Evolutionary conservation across 805 yeast species (phyloP), one percentile per base, ranked within the genome.

Genomic region (Ogataea populi-albae): DNA sequence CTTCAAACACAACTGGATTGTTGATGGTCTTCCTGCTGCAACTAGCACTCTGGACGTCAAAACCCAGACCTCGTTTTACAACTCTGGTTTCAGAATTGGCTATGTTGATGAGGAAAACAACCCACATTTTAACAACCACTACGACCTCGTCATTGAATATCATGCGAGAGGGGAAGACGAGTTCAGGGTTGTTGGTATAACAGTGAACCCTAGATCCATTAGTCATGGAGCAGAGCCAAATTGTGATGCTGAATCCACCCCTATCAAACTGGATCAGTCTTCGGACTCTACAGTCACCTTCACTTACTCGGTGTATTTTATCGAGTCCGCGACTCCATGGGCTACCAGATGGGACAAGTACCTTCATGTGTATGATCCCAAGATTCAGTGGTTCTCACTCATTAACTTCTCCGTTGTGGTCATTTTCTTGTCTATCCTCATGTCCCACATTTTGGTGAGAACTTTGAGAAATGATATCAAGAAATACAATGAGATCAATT

Each of bases 341-440:
- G 98, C 97, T 22, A 91, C 98, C 3, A 80, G 98, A 66, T 93
- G 98, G 98, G 98, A 93, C 62, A 86, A 87, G 62, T 93, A 93
- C 59, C 69, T 93, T 53, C 94, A 86, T 51, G 93, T 85, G 17
- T 84, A 81, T 58, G 95, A 86, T 56, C 94, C 97, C 38, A 82
- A 83, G 56, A 85, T 93, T 50, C 97, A 93, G 65, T 91, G 98
- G 97, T 86, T 88, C 53, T 87, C 97, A 2, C 75, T 93, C 50
- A 66, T 88, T 47, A 88, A 88, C 64, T 87, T 94, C 45, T 79
- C 95, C 4, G 60, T 89, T 37, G 77, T 91, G 51, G 96, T 88
- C 6, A 43, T 86, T 7, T 75, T 85, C 46, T 69, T 93, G 45
- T 82, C 93, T 3, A 66, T 80, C 23, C 77, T 88, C 43, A 86